A percentile compares a stretch with the other conserved stretches of the same genome.
These are phyloP conservation scores for Pichia manshurica DNA, from an alignment of 805 yeast genomes.

Conservation along the genomic window DNA sequence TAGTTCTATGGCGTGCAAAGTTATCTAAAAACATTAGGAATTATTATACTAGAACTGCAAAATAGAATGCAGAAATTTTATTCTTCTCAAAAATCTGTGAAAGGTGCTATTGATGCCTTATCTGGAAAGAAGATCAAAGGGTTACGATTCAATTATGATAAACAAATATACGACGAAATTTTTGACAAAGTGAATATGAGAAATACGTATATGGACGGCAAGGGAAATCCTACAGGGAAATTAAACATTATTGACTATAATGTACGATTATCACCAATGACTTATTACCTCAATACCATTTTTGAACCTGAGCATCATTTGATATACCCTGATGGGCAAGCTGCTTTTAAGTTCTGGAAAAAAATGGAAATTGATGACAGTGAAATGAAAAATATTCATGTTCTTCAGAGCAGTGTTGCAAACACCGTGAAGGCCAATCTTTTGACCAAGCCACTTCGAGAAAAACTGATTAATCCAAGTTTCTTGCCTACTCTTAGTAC, in stretches of 20 bases:
- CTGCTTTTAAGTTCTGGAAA: slow-evolving; percentile 23
- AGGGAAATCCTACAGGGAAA: slow-evolving; percentile 26
- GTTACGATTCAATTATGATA: slow-evolving; percentile 15
- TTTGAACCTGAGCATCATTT: slow-evolving; percentile 60
- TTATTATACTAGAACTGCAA: too few relatives aligned
- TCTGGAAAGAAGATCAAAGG: slow-evolving; percentile 9
- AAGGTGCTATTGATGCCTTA: slow-evolving; percentile 4
- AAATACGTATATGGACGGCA: slow-evolving; percentile 25
- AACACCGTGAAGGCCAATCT: slow-evolving; percentile 17
- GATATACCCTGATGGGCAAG: slow-evolving; percentile 34
- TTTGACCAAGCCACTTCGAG: slow-evolving; percentile 31
- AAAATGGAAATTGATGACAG: slow-evolving; percentile 15
- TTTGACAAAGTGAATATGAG: slow-evolving; percentile 42
- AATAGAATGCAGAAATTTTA: slow-evolving; percentile 15
- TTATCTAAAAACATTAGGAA: too few relatives aligned
- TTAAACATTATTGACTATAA: slow-evolving; percentile 55
- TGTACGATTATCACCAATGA: slow-evolving; percentile 54
- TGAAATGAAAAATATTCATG: slow-evolving; percentile 14
- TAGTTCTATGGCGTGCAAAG: too few relatives aligned
- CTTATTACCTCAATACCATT: slow-evolving; percentile 54
- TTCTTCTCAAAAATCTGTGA: slow-evolving; percentile 5
- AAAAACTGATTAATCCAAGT: slow-evolving; percentile 38
- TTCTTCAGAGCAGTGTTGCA: slow-evolving; percentile 15
- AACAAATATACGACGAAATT: slow-evolving; percentile 26
- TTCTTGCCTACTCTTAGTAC: slow-evolving; percentile 6